These are phyloP conservation scores for Aspergillus taichungensis DNA, from an alignment of 495 filamentous ascomycete genomes.

Conservation along the genomic window DNA sequence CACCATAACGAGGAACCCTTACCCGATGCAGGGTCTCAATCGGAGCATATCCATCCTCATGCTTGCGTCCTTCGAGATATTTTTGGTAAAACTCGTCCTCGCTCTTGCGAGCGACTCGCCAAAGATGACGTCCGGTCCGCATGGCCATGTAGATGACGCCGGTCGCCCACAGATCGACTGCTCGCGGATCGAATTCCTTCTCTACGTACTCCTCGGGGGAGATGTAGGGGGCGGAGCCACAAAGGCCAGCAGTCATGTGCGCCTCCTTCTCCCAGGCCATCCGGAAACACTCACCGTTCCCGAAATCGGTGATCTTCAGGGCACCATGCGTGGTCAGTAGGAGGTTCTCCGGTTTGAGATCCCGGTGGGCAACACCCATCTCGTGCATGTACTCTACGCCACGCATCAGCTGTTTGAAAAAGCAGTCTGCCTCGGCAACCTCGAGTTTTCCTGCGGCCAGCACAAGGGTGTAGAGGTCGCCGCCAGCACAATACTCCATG, in stretches of 20 bases:
- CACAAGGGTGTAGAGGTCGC: conserved; percentile 91
- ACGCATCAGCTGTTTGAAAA: conserved; percentile 99
- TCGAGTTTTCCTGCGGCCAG: conserved; percentile 90
- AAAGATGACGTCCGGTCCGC: conserved; percentile 91
- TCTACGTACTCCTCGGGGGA: conserved; percentile 94
- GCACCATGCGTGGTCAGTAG: conserved; percentile 85
- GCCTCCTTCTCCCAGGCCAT: conserved; percentile 99
- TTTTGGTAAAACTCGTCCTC: conserved; percentile 96
- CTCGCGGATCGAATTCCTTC: conserved; percentile 90
- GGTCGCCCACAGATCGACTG: conserved; percentile 95
- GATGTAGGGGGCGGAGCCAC: conserved; percentile 95
- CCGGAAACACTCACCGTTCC: conserved; percentile 98
- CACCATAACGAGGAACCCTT: conserved; percentile 33
- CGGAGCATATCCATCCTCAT: conserved; percentile 90
- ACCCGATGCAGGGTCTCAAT: conserved; percentile 95
- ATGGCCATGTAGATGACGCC: conserved; percentile 99
- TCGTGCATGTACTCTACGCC: conserved; percentile 99
- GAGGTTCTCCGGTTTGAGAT: conserved; percentile 95
- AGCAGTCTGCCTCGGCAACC: conserved; percentile 90
- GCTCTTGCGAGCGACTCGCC: conserved; percentile 89
- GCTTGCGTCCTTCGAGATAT: conserved; percentile 83
- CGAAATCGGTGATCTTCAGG: conserved; percentile 99
- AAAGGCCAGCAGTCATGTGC: conserved; percentile 95
- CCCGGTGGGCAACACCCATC: conserved; percentile 97
- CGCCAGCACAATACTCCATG: conserved; percentile 98